A percentile compares a stretch with the other conserved stretches of the same genome.
Evolutionary conservation across 2,329 filamentous ascomycete species (phyloP).

Genomic region (Arachnomyces sp.): DNA sequence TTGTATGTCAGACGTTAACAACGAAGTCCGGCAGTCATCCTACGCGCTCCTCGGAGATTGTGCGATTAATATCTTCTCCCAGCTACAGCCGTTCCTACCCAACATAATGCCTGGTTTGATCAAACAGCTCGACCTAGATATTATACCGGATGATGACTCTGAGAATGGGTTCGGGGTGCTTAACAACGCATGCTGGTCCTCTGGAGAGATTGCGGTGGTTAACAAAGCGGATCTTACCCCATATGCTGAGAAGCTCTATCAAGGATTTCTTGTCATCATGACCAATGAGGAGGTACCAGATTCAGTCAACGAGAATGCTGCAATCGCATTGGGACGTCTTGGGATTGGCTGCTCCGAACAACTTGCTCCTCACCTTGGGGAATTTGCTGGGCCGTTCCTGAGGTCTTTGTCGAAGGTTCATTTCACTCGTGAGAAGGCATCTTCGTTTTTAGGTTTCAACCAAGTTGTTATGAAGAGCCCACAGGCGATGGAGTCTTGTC

Average conservation of each 20-base stretch:
- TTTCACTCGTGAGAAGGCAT: slow-evolving; percentile 86
- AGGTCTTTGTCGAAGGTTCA: slow-evolving; percentile 73
- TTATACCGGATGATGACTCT: slow-evolving; percentile 66
- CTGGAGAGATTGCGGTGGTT: slow-evolving; percentile 82
- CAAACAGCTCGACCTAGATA: slow-evolving; percentile 75
- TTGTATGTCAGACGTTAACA: slow-evolving; percentile 84
- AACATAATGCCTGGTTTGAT: slow-evolving; percentile 71
- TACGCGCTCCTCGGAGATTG: slow-evolving; percentile 93
- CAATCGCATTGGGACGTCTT: slow-evolving; percentile 80
- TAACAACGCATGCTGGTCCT: slow-evolving; percentile 97
- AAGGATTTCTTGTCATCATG: slow-evolving; percentile 72
- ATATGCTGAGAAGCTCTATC: slow-evolving; percentile 68
- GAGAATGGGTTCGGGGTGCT: slow-evolving; percentile 84
- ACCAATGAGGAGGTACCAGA: slow-evolving; percentile 76
- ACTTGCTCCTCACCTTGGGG: slow-evolving; percentile 68
- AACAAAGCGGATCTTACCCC: slow-evolving; percentile 63
- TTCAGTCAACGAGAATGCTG: slow-evolving; percentile 86
- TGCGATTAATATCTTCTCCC: slow-evolving; percentile 80
- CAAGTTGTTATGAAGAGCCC: slow-evolving; percentile 78
- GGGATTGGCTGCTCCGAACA: slow-evolving; percentile 69
- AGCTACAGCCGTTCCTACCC: slow-evolving; percentile 65
- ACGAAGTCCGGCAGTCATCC: slow-evolving; percentile 91
- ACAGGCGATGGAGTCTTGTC: slow-evolving; percentile 77
- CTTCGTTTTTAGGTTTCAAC: slow-evolving; percentile 85
- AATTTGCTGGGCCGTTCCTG: slow-evolving; percentile 76